Base-by-base conservation (phyloP, 2,329 filamentous ascomycete species). In the Hymenoscyphus infarciens region DNA sequence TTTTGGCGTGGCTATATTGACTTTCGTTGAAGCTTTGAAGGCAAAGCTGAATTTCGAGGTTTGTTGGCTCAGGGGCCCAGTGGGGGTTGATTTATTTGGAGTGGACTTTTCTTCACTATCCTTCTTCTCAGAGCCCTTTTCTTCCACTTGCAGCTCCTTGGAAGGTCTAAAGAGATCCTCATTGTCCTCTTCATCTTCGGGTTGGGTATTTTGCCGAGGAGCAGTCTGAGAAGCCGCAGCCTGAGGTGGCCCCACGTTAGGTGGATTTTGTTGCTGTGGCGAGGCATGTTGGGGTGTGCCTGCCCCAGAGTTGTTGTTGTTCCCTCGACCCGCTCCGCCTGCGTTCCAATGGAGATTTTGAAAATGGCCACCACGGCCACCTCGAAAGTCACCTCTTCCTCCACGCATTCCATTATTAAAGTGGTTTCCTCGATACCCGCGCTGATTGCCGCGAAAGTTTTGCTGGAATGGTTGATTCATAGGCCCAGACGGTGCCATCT, bases 31-130 rank as follows among this genome's bases (percentile, higher is more conserved):
- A 10, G 87, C 84, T 74, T 97, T 97, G 76, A 98, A 92, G 1
- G 92, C 92, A 75, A 98, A 98, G 74, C 92, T 96, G 72, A 97
- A 96, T 76, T 94, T 95, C 54, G 86, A 86, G 57, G 74, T 73
- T 60, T 74, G 70, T 53, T 72, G 71, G 42, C 63, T 71, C 60
- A 79, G 77, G 1, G 77, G 75, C 16, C 75, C 74, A 3, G 78
- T 77, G 38, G 81, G 78, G 13, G 77, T 74, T n/a, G 72, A 79
- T 62, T 83, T 83, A 62, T 76, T 79, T 11, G 84, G 81, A 22
- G 82, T 82, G 33, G 82, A 81, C 60, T 81, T 78, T 62, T 83
- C 81, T 25, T 77, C 73, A 56, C 77, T 75, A 59, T 79, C 76
- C 57, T 84, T 82, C 25, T 80, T 76, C 56, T 76, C 77, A 66